Percentiles rank a stretch among this genome's conserved stretches.
Evolutionary conservation across 228 moss, liverwort and hornwort species (phyloP).

Genomic region (Sphagnum magellanicum): DNA sequence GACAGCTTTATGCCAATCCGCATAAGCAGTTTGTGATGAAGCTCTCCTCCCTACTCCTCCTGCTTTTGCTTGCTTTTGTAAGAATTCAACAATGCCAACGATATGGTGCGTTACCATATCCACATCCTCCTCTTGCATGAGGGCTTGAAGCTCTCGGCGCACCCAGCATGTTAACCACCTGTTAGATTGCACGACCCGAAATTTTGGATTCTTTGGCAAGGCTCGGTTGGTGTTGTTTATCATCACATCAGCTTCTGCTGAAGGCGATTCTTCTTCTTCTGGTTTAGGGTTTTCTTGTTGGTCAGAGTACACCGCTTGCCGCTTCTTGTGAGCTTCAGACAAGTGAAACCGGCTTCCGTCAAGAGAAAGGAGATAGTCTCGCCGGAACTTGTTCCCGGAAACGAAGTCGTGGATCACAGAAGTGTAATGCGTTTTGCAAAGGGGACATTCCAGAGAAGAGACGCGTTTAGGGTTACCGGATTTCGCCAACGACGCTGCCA

Average conservation of each 20-base stretch:
- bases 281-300: not conserved
- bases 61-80: slow-evolving; percentile 36
- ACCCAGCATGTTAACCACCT: slow-evolving; percentile 79
- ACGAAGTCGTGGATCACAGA: slow-evolving; percentile 75
- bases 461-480: slow-evolving; percentile 45
- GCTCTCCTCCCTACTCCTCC: slow-evolving; percentile 8
- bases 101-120: slow-evolving; percentile 76
- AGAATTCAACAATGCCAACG: slow-evolving; percentile 76
- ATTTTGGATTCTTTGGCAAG: not conserved
- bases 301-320: slow-evolving; percentile 44
- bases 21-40: slow-evolving; percentile 4
- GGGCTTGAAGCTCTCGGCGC: slow-evolving; percentile 76
- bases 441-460: slow-evolving; percentile 68
- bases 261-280: not conserved
- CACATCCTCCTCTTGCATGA: slow-evolving; percentile 99
- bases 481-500: slow-evolving; percentile 31
- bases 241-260: not conserved
- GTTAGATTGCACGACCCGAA: slow-evolving; percentile 37
- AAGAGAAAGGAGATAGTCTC: slow-evolving; percentile 54
- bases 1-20: slow-evolving; percentile 56
- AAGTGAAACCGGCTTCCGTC: slow-evolving; percentile 43
- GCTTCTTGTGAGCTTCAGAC: slow-evolving; percentile 60
- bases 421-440: slow-evolving; percentile 70
- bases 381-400: slow-evolving; percentile 59
- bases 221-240: not conserved